phyloP scores from a whole-genome alignment of 495 filamentous ascomycete species.

The Lophium mytilinum region DNA sequence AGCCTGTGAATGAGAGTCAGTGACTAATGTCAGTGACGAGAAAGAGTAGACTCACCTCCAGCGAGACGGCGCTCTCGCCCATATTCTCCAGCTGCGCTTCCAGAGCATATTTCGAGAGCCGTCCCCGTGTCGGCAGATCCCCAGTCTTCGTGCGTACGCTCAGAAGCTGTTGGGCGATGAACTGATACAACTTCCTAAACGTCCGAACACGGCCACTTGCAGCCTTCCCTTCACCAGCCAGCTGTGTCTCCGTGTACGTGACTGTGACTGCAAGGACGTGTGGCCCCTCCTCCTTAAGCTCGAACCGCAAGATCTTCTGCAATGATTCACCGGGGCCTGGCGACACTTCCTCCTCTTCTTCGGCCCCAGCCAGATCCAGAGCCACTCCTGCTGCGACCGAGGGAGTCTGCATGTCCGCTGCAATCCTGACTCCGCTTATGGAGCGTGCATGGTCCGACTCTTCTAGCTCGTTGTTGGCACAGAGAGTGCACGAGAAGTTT shows the following conservation, averaged over 20 bases:
- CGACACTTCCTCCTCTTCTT: slow-evolving; percentile 37
- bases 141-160: slow-evolving; percentile 85
- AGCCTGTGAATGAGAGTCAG: slow-evolving; percentile 28
- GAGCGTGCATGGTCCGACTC: slow-evolving; percentile 22
- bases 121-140: slow-evolving; percentile 38
- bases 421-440: slow-evolving; percentile 69
- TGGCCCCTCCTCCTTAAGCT: slow-evolving; percentile 87
- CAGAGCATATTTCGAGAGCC: slow-evolving; percentile 44
- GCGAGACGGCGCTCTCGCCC: slow-evolving; percentile 55
- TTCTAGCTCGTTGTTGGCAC: slow-evolving; percentile 79
- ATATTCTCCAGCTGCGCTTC: slow-evolving; percentile 96
- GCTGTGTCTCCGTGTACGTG: slow-evolving; percentile 65
- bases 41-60: slow-evolving; percentile 45
- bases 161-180: slow-evolving; percentile 79
- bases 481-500: slow-evolving; percentile 87
- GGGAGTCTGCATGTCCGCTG: slow-evolving; percentile 92
- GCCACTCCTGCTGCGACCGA: slow-evolving; percentile 44
- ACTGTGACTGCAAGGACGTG: slow-evolving; percentile 93
- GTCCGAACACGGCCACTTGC: slow-evolving; percentile 59
- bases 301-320: slow-evolving; percentile 76
- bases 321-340: slow-evolving; percentile 60
- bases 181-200: slow-evolving; percentile 95
- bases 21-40: not conserved
- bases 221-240: slow-evolving; percentile 29
- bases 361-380: slow-evolving; percentile 42